Percentiles rank a stretch among this genome's conserved stretches.
phyloP scores from a whole-genome alignment of 2,329 filamentous ascomycete genomes.

The Macrophomina pseudophaseolina region DNA sequence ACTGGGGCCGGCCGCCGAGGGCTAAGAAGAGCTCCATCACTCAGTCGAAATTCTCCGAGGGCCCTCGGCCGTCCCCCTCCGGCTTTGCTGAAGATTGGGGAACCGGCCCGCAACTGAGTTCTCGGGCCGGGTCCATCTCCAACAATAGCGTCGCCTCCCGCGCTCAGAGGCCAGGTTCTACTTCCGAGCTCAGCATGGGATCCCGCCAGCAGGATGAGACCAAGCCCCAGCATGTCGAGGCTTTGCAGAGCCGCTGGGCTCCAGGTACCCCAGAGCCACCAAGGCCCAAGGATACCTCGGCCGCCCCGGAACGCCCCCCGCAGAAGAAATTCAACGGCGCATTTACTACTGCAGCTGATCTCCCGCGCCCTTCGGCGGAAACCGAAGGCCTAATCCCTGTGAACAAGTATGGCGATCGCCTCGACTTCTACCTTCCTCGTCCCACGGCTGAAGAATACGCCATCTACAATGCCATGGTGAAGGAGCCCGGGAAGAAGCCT shows the following conservation, averaged over 20 bases:
- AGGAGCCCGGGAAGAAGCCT: conserved; percentile 45
- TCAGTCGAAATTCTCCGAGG: conserved; percentile 10
- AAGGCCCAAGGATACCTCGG: background rate
- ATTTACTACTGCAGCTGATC: conserved; percentile 19
- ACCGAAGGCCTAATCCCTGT: conserved; percentile 47
- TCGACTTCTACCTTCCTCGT: conserved; percentile 51
- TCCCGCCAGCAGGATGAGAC: conserved; percentile 5
- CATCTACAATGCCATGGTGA: conserved; percentile 44
- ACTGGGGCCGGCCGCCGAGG: conserved; percentile 9
- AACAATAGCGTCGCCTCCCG: background rate
- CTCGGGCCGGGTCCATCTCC: background rate
- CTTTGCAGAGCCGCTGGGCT: background rate
- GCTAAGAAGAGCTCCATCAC: background rate
- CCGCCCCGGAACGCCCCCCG: background rate
- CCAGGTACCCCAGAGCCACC: background rate
- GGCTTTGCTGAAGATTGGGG: conserved; percentile 18
- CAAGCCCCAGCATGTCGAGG: background rate
- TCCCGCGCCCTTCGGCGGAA: conserved; percentile 20
- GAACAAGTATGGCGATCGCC: conserved; percentile 53
- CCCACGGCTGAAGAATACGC: conserved; percentile 46
- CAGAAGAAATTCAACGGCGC: background rate
- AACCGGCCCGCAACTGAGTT: background rate
- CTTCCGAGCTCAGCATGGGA: conserved; percentile 10
- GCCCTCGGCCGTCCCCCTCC: background rate
- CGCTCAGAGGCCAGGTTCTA: background rate